Evolutionary conservation across 441 rosid species (phyloP).

Genomic region (Adansonia madagascariensis): DNA sequence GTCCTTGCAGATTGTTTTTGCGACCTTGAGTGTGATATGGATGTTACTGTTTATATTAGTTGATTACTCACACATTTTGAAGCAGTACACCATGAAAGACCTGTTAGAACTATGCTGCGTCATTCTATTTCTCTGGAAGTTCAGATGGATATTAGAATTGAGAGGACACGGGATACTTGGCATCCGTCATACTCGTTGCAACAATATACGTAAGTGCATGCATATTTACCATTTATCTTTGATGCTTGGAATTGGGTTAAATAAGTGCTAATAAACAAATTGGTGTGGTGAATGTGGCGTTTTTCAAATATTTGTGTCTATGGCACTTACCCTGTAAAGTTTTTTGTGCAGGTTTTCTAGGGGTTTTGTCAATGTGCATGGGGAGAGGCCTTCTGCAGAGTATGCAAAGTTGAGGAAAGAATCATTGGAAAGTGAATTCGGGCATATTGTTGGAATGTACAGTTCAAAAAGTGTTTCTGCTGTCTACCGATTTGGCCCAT

Average conservation of each 20-base stretch:
- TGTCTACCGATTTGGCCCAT: constrained; percentile 74
- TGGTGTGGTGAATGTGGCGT: not conserved
- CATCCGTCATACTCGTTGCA: constrained; percentile 38
- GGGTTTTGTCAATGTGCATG: constrained; percentile 76
- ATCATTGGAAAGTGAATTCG: constrained; percentile 92
- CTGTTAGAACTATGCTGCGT: constrained; percentile 27
- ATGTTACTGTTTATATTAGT: constrained; percentile 9
- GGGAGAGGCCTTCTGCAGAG: constrained; percentile 83
- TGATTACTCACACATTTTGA: constrained; percentile 34
- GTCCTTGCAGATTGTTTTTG: not conserved
- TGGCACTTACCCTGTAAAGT: not conserved
- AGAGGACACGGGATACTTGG: constrained; percentile 21
- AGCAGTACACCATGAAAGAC: constrained; percentile 40
- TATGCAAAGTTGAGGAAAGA: constrained; percentile 94
- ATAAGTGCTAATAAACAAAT: not conserved
- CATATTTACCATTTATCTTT: not conserved
- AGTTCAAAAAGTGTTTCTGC: constrained; percentile 68
- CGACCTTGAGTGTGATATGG: not conserved
- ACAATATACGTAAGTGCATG: constrained; percentile 48
- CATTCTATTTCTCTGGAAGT: constrained; percentile 27
- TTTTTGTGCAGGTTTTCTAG: constrained; percentile 61
- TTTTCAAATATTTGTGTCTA: not conserved
- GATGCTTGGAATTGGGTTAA: not conserved
- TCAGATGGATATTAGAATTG: not conserved
- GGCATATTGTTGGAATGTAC: constrained; percentile 66